Percentiles rank a stretch among this genome's conserved stretches.
Conservation (phyloP, 2,329 filamentous ascomycete species). For the Aspergillus felis region DNA sequence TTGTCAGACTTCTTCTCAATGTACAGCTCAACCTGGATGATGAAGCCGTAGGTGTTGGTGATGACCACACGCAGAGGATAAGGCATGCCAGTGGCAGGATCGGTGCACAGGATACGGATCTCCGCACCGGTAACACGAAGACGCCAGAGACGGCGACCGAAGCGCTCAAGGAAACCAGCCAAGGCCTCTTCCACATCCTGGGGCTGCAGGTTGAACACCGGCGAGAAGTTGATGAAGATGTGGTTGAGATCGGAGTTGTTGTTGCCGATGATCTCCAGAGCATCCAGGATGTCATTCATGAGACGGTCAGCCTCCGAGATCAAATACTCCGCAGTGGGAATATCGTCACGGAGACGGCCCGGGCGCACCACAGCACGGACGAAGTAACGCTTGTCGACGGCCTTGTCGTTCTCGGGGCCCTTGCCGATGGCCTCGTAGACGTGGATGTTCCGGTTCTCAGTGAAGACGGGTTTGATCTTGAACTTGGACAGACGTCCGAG, state of each 20-base stretch:
- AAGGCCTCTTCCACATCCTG: slow-evolving; percentile 88
- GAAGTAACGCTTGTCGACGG: slow-evolving; percentile 82
- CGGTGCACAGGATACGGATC: slow-evolving; percentile 97
- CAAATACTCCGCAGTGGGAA: slow-evolving; percentile 96
- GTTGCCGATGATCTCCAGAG: slow-evolving; percentile 96
- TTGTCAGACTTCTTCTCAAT: slow-evolving; percentile 97
- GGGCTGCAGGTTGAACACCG: slow-evolving; percentile 88
- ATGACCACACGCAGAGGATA: slow-evolving; percentile 95
- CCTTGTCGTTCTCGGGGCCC: slow-evolving; percentile 78
- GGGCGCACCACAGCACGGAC: slow-evolving; percentile 92
- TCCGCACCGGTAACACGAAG: slow-evolving; percentile 95
- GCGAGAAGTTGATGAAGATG: slow-evolving; percentile 99
- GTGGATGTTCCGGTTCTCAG: slow-evolving; percentile 98
- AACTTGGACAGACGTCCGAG: slow-evolving; percentile 92
- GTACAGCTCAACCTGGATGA: slow-evolving; percentile 96
- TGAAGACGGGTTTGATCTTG: slow-evolving; percentile 97
- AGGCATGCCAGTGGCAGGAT: slow-evolving; percentile 74
- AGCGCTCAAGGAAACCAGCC: slow-evolving; percentile 92
- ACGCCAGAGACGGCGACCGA: slow-evolving; percentile 90
- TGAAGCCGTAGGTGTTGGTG: slow-evolving; percentile 96
- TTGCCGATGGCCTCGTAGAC: slow-evolving; percentile 97
- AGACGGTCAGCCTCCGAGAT: slow-evolving; percentile 95
- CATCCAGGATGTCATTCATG: slow-evolving; percentile 96
- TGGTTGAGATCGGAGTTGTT: slow-evolving; percentile 99
- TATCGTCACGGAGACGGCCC: slow-evolving; percentile 91